Conservation (phyloP, 163 green algal species). For the Prototheca stagnorum region DNA sequence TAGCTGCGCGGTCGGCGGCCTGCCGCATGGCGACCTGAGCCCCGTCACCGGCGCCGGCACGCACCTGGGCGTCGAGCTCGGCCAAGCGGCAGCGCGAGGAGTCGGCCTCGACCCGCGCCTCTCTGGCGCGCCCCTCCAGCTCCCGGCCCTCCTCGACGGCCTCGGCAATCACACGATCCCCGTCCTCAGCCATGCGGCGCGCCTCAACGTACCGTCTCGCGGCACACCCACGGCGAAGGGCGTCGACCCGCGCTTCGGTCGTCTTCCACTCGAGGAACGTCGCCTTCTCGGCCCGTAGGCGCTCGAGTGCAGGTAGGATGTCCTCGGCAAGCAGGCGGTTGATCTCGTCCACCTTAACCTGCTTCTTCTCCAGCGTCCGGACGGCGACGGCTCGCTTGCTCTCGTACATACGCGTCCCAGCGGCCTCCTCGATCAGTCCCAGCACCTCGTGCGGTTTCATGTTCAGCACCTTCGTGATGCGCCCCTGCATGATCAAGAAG, state of each 20-base stretch:
- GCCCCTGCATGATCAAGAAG: constrained; percentile 99
- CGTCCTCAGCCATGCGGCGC: constrained; percentile 19
- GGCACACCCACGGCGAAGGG: constrained; percentile 64
- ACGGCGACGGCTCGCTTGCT: constrained; percentile 87
- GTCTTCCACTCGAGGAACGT: constrained; percentile 68
- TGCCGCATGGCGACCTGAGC: too few species aligned
- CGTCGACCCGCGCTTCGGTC: constrained; percentile 37
- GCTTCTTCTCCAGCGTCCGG: constrained; percentile 91
- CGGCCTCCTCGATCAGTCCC: constrained; percentile 92
- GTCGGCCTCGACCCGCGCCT: constrained; percentile 19
- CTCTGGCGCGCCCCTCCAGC: constrained; percentile 8
- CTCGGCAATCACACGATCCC: constrained; percentile 23
- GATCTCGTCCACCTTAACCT: constrained; percentile 89
- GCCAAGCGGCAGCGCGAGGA: constrained; percentile 20
- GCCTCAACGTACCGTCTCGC: constrained; percentile 60
- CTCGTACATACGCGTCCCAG: constrained; percentile 97
- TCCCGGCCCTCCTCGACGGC: too few species aligned
- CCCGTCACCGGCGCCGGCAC: too few species aligned
- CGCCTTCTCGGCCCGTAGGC: constrained; percentile 57
- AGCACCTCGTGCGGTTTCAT: constrained; percentile 98
- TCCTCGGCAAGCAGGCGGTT: constrained; percentile 78
- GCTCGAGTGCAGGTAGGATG: constrained; percentile 73
- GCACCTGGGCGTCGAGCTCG: constrained; percentile 35
- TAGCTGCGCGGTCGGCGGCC: too few species aligned
- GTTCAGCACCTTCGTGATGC: constrained; percentile 98